Conservation (phyloP, 345 rosid species). For the Geranium brycei region DNA sequence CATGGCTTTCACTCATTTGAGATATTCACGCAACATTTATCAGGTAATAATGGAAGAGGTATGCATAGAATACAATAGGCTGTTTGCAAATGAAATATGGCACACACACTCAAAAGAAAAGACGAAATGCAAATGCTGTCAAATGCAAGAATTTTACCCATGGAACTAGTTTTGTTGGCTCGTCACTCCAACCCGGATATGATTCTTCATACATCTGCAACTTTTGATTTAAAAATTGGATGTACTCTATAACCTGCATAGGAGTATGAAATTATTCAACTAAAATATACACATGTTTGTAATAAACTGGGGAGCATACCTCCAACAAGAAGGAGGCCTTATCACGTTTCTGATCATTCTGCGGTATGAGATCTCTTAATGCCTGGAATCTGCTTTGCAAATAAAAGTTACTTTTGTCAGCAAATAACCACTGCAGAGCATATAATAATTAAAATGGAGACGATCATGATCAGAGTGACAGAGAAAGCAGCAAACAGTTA, state of each 20-base stretch:
- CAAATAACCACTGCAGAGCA: background rate
- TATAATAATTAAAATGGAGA: background rate
- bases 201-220: conserved; percentile 59
- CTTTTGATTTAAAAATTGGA: conserved; percentile 62
- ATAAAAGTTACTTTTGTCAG: conserved; percentile 8
- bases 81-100: no score
- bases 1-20: no score
- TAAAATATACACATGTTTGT: no score
- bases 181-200: conserved; percentile 49
- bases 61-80: background rate
- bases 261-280: conserved; percentile 1
- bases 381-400: conserved; percentile 53
- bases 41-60: background rate
- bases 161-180: conserved; percentile 45
- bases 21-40: background rate
- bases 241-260: conserved; percentile 64
- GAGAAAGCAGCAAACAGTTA: background rate
- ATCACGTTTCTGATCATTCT: conserved; percentile 67
- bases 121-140: background rate
- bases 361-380: conserved; percentile 74
- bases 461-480: background rate
- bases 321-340: conserved; percentile 76
- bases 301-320: conserved; percentile 19
- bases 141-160: conserved; percentile 33
- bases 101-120: no score